phyloP scores from a whole-genome alignment of 768 basidiomycete genomes.

The Russula lepida region DNA sequence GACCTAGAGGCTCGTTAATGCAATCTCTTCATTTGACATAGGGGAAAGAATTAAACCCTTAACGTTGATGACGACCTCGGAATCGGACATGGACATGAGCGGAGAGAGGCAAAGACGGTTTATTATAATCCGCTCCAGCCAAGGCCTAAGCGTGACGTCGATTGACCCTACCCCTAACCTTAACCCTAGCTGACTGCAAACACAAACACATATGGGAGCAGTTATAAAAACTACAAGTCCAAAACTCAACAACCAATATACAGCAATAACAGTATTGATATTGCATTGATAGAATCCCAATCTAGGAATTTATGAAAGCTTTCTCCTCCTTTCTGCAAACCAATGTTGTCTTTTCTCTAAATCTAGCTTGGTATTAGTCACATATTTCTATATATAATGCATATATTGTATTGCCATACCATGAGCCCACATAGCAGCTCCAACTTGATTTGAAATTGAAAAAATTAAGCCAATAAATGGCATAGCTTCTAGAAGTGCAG shows the following conservation, averaged over 20 bases:
- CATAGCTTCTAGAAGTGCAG: conserved; percentile 71
- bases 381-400: too few relatives aligned
- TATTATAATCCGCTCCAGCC: background rate
- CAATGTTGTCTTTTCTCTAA: conserved; percentile 51
- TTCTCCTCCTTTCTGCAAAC: conserved; percentile 30
- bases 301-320: background rate
- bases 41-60: conserved; percentile 4
- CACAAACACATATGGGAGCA: too few relatives aligned
- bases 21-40: background rate
- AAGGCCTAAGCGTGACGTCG: background rate
- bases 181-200: too few relatives aligned
- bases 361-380: conserved; percentile 31
- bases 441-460: conserved; percentile 78
- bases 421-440: conserved; percentile 92
- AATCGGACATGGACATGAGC: conserved; percentile 20
- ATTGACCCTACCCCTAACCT: conserved; percentile 12
- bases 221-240: too few relatives aligned
- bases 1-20: conserved; percentile 40
- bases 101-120: conserved; percentile 9
- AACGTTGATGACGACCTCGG: conserved; percentile 29
- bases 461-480: conserved; percentile 79
- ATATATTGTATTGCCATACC: conserved; percentile 43
- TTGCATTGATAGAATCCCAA: too few relatives aligned
- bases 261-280: too few relatives aligned
- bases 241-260: too few relatives aligned